phyloP scores from a whole-genome alignment of 2,329 filamentous ascomycete genomes.

The Colletotrichum spaethianum region DNA sequence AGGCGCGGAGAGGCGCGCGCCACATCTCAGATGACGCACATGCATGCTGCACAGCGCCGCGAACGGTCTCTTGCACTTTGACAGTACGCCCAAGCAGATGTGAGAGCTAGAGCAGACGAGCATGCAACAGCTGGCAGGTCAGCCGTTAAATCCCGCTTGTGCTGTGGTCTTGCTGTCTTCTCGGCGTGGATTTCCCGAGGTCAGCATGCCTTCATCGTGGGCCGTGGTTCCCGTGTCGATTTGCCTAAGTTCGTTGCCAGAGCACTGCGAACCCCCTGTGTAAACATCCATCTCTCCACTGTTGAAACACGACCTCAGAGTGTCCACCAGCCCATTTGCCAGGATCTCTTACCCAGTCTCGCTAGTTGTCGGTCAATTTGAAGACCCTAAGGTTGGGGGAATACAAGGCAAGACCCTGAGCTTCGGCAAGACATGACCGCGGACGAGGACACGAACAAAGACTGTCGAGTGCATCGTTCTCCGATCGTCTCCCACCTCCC shows the following conservation, averaged over 20 bases:
- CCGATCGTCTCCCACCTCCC: background rate
- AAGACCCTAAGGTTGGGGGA: background rate
- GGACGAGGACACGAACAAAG: background rate
- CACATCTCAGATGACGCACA: constrained; percentile 21
- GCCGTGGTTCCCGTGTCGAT: background rate
- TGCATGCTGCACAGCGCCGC: constrained; percentile 30
- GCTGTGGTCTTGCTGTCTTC: background rate
- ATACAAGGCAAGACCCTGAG: constrained; percentile 24
- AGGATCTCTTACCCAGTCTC: no score
- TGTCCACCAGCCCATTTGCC: background rate
- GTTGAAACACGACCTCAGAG: constrained; percentile 7
- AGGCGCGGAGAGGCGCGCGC: constrained; percentile 15
- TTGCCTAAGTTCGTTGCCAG: background rate
- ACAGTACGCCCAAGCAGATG: background rate
- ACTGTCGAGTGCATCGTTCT: background rate
- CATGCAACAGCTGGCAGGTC: background rate
- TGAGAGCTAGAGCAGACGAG: background rate
- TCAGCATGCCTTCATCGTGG: no score
- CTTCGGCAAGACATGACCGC: background rate
- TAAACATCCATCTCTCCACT: background rate
- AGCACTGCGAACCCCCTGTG: no score
- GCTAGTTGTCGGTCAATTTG: background rate
- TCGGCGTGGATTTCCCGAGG: no score
- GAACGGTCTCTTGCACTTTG: constrained; percentile 2
- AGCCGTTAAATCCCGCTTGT: no score